Base-by-base conservation (phyloP, 2,329 filamentous ascomycete genomes). In the Fusarium annulatum region DNA sequence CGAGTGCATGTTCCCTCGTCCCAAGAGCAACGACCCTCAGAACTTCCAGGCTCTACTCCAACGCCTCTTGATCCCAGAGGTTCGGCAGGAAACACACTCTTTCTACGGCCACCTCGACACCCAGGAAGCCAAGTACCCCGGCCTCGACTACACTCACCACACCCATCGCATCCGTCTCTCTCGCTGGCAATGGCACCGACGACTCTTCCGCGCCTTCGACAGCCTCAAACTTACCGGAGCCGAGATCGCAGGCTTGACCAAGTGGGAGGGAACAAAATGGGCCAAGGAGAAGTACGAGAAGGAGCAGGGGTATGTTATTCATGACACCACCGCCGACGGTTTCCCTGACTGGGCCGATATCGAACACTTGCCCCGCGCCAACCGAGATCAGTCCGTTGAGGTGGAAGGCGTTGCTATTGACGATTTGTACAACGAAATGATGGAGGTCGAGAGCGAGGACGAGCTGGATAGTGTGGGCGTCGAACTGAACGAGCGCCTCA, bases 191-290 rank as follows among this genome's bases (percentile, higher is more conserved):
- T 94, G 93, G 89, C 93, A 96, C 81, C 88, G 90, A 70, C 89
- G 91, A 64, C 88, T 96, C 18, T 95, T 96, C 81, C 89, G 90
- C 45, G 92, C 93, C 34, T 94, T 96, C 77, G 92, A 95, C 81
- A 84, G 82, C 33, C 86, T 95, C 30, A 87, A 87, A 48, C 85
- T 95, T 43, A 96, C 93, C 12, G 84, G 89, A 64, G 84, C 86
- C 76, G 93, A 96, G 80, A 94, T 96, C 75, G 86, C 89, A 61
- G 85, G 86, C 55, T 85, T 95, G 79, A 95, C 93, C 66, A 92
- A 93, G 78, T 96, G 93, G 93, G 93, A 95, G 84, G 93, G 93
- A 64, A 95, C 93, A 15, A 90, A 91, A 70, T 95, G 93, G 93
- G 93, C 93, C 69, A 92, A 94, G 79, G 92, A 95, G 79, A 89